phyloP scores from a whole-genome alignment of 2,329 filamentous ascomycete genomes.

The Microdochium bolleyi region DNA sequence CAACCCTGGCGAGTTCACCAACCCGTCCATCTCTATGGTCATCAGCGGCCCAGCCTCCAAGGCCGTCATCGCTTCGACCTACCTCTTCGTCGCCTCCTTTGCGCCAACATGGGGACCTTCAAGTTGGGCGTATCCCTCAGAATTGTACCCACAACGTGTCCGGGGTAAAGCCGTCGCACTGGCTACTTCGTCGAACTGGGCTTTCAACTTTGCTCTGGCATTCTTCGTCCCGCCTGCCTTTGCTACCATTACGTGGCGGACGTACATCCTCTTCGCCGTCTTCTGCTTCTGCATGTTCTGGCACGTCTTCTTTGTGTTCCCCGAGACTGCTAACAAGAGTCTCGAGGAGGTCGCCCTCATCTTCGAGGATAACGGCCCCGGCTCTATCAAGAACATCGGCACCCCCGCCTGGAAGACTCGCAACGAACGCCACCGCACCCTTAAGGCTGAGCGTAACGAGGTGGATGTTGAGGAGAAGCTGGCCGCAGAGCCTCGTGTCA shows the following conservation, averaged over 20 bases:
- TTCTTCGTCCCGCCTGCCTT: slow-evolving; percentile 39
- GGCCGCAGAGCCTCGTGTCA: slow-evolving; percentile 1
- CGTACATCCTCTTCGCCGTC: slow-evolving; percentile 43
- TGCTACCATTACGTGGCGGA: slow-evolving; percentile 38
- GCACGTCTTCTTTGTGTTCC: slow-evolving; percentile 47
- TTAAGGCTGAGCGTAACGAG: slow-evolving; percentile 23
- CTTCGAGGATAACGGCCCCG: slow-evolving; percentile 30
- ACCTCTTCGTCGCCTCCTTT: slow-evolving; percentile 50
- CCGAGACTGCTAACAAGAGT: slow-evolving; percentile 46
- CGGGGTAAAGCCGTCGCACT: slow-evolving; percentile 46
- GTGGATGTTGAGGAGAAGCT: slow-evolving; percentile 25
- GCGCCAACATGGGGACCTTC: slow-evolving; percentile 34
- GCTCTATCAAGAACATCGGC: slow-evolving; percentile 27
- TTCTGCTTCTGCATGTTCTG: slow-evolving; percentile 41
- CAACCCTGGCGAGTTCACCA: slow-evolving; percentile 23
- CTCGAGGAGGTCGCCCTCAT: slow-evolving; percentile 44
- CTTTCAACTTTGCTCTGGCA: slow-evolving; percentile 40
- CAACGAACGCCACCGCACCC: slow-evolving; percentile 22
- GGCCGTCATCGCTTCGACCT: slow-evolving; percentile 57
- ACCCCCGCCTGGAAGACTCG: slow-evolving; percentile 33
- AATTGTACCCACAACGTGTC: slow-evolving; percentile 36
- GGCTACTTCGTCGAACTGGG: slow-evolving; percentile 41
- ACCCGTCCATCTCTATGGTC: slow-evolving; percentile 33
- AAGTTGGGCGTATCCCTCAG: slow-evolving; percentile 37
- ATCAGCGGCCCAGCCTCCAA: slow-evolving; percentile 42